Conservation (phyloP, 306 rosid species). For the Arachis stenosperma region DNA sequence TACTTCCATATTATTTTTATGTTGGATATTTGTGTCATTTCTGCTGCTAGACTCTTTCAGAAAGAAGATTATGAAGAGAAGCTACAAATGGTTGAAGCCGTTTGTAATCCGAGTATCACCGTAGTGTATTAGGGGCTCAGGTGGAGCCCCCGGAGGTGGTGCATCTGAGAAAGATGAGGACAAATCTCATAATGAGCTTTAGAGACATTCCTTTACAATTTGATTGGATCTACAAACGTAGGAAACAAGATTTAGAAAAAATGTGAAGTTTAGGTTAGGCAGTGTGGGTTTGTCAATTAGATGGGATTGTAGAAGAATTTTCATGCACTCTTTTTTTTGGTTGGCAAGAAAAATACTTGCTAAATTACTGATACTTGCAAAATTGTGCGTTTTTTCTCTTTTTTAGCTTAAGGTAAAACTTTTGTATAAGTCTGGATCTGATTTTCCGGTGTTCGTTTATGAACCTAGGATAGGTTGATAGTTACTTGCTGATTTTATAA, state of each 20-base stretch:
- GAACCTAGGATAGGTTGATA: too few species aligned
- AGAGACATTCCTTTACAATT: slow-evolving; percentile 35
- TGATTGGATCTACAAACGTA: slow-evolving; percentile 16
- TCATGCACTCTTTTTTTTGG: slow-evolving; percentile 42
- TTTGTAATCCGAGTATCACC: slow-evolving; percentile 91
- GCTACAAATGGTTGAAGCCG: slow-evolving; percentile 92
- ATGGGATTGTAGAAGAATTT: slow-evolving; percentile 42
- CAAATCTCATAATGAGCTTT: slow-evolving; percentile 91
- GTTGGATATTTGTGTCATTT: too few species aligned
- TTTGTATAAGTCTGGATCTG: background rate
- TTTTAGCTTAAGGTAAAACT: slow-evolving; percentile 35
- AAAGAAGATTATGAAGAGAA: slow-evolving; percentile 97
- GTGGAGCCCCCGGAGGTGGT: slow-evolving; percentile 84
- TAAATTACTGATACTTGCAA: slow-evolving; percentile 42
- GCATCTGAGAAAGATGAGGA: slow-evolving; percentile 71
- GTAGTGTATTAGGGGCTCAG: slow-evolving; percentile 84
- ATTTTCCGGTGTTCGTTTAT: background rate
- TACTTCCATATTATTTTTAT: too few species aligned
- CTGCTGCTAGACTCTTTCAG: slow-evolving; percentile 29
- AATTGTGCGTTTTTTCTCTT: slow-evolving; percentile 38
- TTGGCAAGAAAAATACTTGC: slow-evolving; percentile 48
- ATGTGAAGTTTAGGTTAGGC: slow-evolving; percentile 48
- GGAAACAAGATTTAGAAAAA: slow-evolving; percentile 16
- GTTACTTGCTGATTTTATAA: too few species aligned
- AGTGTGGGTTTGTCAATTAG: slow-evolving; percentile 46